Conservation (phyloP, 129 eudicot genomes). For the Lactuca saligna region DNA sequence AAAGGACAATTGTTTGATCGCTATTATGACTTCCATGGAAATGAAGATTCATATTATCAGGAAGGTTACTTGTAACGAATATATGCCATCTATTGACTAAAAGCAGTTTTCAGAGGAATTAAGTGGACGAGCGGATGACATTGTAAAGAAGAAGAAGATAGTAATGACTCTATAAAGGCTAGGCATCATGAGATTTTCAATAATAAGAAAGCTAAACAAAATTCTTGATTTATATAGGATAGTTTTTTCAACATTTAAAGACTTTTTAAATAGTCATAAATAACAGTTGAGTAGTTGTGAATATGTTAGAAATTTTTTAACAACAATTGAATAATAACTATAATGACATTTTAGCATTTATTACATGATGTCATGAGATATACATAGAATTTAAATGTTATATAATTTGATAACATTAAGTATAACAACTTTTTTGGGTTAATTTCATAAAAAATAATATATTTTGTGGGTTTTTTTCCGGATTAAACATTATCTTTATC, state of each 20-base stretch:
- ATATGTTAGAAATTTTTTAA: not conserved
- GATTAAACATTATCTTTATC: no score
- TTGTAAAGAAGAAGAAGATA: not conserved
- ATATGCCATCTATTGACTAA: not conserved
- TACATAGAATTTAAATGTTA: no score
- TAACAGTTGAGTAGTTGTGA: no score
- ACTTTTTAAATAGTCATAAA: not conserved
- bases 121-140: not conserved
- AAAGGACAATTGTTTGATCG: not conserved
- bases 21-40: not conserved
- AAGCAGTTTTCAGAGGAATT: not conserved
- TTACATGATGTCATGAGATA: not conserved
- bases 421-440: no score
- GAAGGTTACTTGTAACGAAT: not conserved
- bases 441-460: no score
- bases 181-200: not conserved
- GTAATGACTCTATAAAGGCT: not conserved
- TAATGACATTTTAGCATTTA: not conserved
- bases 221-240: not conserved
- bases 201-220: no score
- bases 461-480: no score
- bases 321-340: no score
- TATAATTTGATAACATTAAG: no score
- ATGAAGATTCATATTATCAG: not conserved
- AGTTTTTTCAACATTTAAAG: not conserved